These are phyloP conservation scores for Ganoderma sinense DNA, from an alignment of 1,284 basidiomycete genomes.

Conservation along the genomic window DNA sequence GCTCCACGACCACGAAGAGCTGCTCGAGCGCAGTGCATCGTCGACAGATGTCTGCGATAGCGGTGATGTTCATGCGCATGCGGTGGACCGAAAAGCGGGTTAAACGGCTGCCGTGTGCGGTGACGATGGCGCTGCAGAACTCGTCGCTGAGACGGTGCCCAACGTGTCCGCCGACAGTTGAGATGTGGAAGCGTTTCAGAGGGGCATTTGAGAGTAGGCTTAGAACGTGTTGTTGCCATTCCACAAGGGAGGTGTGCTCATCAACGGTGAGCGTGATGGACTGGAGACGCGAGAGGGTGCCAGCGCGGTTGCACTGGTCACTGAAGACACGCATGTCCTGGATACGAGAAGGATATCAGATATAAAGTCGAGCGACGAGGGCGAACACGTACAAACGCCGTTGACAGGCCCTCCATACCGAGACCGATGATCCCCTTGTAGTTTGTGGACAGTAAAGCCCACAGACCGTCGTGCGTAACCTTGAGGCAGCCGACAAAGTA, in stretches of 20 bases:
- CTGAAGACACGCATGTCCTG: slow-evolving; percentile 64
- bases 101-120: slow-evolving; percentile 57
- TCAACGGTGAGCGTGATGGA: slow-evolving; percentile 68
- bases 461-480: slow-evolving; percentile 69
- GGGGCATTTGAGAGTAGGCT: slow-evolving; percentile 55
- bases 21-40: slow-evolving; percentile 62
- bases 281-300: slow-evolving; percentile 51
- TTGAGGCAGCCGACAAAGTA: slow-evolving; percentile 71
- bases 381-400: slow-evolving; percentile 58
- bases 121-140: slow-evolving; percentile 59
- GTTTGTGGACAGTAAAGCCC: slow-evolving; percentile 53
- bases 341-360: neutral
- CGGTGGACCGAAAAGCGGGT: slow-evolving; percentile 70
- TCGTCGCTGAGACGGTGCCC: slow-evolving; percentile 48
- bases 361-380: too few relatives aligned
- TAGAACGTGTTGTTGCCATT: slow-evolving; percentile 54
- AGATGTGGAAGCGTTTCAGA: slow-evolving; percentile 67
- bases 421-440: slow-evolving; percentile 55
- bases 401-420: slow-evolving; percentile 70
- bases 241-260: slow-evolving; percentile 38
- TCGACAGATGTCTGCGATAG: slow-evolving; percentile 61
- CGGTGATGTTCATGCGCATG: slow-evolving; percentile 57
- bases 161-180: slow-evolving; percentile 54
- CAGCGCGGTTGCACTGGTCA: slow-evolving; percentile 42
- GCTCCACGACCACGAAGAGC: slow-evolving; percentile 64